Conservation (phyloP, 2,329 filamentous ascomycete species). For the Berkeleyomyces basicola region DNA sequence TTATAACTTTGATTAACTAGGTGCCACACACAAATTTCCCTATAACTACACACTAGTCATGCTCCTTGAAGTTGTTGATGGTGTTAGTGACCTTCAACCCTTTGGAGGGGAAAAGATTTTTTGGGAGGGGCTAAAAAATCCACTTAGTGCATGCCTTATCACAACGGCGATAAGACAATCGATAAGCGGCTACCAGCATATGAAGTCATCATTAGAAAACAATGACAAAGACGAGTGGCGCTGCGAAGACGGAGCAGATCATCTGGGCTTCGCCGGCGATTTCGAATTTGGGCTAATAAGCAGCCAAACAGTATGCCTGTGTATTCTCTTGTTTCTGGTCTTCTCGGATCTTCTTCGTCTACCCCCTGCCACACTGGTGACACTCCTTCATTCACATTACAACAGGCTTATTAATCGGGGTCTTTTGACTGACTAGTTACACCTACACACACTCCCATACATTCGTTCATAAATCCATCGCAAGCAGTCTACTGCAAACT, state of each 20-base stretch:
- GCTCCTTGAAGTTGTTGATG: neutral
- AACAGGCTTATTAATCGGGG: too few species aligned
- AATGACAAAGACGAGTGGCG: neutral
- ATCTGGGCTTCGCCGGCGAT: too few species aligned
- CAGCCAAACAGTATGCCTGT: too few species aligned
- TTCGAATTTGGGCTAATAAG: too few species aligned
- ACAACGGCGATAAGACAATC: neutral
- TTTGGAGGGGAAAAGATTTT: slow-evolving; percentile 13
- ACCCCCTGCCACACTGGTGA: too few species aligned
- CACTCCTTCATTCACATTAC: too few species aligned
- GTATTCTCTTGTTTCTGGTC: too few species aligned
- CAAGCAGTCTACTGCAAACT: neutral
- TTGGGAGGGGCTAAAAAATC: slow-evolving; percentile 15
- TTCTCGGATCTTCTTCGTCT: too few species aligned
- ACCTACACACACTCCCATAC: too few species aligned
- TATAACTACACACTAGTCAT: neutral
- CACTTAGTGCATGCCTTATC: slow-evolving; percentile 13
- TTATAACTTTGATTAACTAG: neutral
- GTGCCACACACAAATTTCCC: neutral
- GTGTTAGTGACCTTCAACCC: neutral
- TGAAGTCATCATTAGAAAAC: slow-evolving; percentile 1
- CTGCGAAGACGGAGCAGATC: too few species aligned
- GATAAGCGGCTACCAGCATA: neutral
- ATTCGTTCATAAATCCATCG: neutral
- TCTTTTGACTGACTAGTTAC: too few species aligned